Percentiles rank a stretch among this genome's conserved stretches.
Evolutionary conservation across 2,329 filamentous ascomycete species (phyloP).

Genomic region (Clarireedia hainanense): DNA sequence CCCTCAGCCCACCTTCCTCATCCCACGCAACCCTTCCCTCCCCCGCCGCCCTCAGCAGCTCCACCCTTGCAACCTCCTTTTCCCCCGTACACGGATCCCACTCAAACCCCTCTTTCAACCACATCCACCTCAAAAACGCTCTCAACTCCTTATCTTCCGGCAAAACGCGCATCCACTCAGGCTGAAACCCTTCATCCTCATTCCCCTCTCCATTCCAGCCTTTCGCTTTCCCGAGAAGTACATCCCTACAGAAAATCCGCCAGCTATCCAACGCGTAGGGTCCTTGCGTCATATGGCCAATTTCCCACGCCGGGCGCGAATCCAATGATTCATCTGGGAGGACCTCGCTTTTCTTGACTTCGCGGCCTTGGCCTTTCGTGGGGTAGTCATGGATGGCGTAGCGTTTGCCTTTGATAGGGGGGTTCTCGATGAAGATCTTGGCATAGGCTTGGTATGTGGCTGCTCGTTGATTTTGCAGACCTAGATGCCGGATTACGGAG

Average conservation of each 20-base stretch:
- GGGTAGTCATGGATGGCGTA: constrained; percentile 52
- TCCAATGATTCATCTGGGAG: constrained; percentile 35
- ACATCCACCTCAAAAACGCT: constrained; percentile 83
- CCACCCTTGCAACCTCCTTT: constrained; percentile 42
- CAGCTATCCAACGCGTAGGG: constrained; percentile 82
- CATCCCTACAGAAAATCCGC: constrained; percentile 87
- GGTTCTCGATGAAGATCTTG: constrained; percentile 51
- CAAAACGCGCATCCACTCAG: constrained; percentile 84
- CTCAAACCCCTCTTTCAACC: constrained; percentile 76
- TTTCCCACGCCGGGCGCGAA: constrained; percentile 55
- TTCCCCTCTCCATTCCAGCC: constrained; percentile 60
- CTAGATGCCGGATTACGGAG: constrained; percentile 59
- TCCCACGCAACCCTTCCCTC: constrained; percentile 43
- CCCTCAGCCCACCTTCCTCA: constrained; percentile 29
- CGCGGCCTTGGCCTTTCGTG: constrained; percentile 37
- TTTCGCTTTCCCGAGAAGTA: constrained; percentile 55
- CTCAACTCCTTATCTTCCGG: constrained; percentile 84
- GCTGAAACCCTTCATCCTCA: constrained; percentile 57
- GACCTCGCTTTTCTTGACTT: constrained; percentile 39
- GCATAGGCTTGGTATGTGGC: constrained; percentile 63
- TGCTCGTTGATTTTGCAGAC: constrained; percentile 61
- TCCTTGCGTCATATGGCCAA: constrained; percentile 76
- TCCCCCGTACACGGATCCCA: constrained; percentile 72
- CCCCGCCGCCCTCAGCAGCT: constrained; percentile 48
- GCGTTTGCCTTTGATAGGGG: constrained; percentile 51